Evolutionary conservation across 257 asterid species (phyloP).

Genomic region (Ballota nigra): DNA sequence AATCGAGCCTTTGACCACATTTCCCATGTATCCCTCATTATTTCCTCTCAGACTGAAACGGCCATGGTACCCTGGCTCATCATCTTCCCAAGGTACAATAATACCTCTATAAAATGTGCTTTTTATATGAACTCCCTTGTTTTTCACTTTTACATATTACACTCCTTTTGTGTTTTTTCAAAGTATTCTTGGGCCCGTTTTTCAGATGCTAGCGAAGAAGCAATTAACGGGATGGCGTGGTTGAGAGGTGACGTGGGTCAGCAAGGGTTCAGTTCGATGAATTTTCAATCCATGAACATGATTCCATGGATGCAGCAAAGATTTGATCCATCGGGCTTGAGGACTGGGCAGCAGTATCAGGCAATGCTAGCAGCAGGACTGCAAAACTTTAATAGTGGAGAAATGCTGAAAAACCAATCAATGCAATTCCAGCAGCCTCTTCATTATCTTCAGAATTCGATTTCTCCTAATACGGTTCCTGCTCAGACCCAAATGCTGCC

Average conservation of each 20-base stretch:
- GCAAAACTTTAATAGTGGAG: conserved; percentile 51
- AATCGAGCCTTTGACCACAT: conserved; percentile 90
- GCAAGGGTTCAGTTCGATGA: conserved; percentile 61
- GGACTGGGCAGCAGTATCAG: conserved; percentile 71
- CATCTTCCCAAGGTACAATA: conserved; percentile 79
- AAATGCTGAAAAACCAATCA: conserved; percentile 59
- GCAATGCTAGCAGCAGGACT: conserved; percentile 73
- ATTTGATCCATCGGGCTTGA: conserved; percentile 53
- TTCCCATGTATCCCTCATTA: conserved; percentile 89
- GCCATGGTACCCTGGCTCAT: conserved; percentile 90
- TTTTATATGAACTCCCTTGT: background rate
- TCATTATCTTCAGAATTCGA: conserved; percentile 57
- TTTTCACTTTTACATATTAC: background rate
- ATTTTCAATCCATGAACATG: conserved; percentile 66
- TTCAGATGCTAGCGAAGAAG: conserved; percentile 68
- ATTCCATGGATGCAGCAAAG: conserved; percentile 82
- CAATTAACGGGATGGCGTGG: conserved; percentile 73
- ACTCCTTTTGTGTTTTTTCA: background rate
- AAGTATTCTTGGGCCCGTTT: conserved; percentile 5
- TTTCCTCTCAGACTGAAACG: conserved; percentile 91
- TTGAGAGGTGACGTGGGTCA: conserved; percentile 68
- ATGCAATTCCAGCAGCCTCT: conserved; percentile 73
- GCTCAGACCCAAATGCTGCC: conserved; percentile 60
- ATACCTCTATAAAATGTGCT: conserved; percentile 7
- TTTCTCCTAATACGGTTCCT: conserved; percentile 50